These are phyloP conservation scores for Curvularia verruculosa DNA, from an alignment of 2,329 filamentous ascomycete genomes.

Conservation along the genomic window DNA sequence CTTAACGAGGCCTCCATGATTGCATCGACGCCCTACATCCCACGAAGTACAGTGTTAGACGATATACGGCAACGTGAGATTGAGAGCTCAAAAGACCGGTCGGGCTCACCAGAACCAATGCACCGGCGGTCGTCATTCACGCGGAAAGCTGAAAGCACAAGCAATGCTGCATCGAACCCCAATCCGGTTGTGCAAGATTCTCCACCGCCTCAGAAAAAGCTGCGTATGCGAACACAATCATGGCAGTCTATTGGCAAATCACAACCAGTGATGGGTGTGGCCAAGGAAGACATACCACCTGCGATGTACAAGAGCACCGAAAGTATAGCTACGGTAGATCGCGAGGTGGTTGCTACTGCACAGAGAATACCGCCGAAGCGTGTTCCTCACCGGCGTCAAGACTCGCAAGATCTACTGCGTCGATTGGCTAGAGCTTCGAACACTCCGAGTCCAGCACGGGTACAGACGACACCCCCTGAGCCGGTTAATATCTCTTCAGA, in stretches of 20 bases:
- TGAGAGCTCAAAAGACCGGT: constrained; percentile 46
- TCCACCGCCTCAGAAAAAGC: constrained; percentile 17
- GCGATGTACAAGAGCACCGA: constrained; percentile 45
- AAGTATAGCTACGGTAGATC: constrained; percentile 39
- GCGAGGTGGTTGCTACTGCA: constrained; percentile 32
- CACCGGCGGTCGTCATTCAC: constrained; percentile 25
- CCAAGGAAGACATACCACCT: constrained; percentile 41
- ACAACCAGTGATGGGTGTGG: constrained; percentile 33
- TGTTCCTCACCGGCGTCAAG: constrained; percentile 44
- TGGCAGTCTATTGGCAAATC: constrained; percentile 41
- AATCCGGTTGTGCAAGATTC: constrained; percentile 11
- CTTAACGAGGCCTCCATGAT: constrained; percentile 55
- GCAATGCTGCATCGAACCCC: constrained; percentile 10
- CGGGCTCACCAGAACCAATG: constrained; percentile 37
- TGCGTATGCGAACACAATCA: constrained; percentile 36
- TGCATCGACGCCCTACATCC: constrained; percentile 55
- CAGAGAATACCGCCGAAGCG: constrained; percentile 35
- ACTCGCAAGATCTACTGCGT: constrained; percentile 55
- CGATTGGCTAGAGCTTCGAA: constrained; percentile 55
- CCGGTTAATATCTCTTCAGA: constrained; percentile 24
- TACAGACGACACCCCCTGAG: constrained; percentile 28
- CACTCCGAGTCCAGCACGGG: constrained; percentile 51
- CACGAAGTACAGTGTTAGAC: constrained; percentile 52
- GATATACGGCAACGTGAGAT: constrained; percentile 53
- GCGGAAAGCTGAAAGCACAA: constrained; percentile 10